Base-by-base conservation (phyloP, 345 rosid species). In the Arabis alpina region DNA sequence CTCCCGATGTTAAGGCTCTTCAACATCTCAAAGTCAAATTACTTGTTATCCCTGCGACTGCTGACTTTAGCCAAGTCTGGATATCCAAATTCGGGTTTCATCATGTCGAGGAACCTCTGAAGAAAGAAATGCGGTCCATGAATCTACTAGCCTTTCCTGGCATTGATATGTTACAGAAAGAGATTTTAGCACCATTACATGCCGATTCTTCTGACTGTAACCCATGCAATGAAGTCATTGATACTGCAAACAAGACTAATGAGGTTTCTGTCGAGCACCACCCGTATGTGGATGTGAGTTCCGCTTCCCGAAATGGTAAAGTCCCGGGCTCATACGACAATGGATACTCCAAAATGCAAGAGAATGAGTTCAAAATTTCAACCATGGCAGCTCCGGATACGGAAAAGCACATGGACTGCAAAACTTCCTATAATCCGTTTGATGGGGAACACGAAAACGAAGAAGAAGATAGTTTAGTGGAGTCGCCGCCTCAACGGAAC, bases 131-230 rank as follows among this genome's bases (percentile, higher is more conserved):
- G 71, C 85, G 85, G 58, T 84, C 83, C 65, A 74, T 83, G 87
- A 92, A 90, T 67, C 74, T 92, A 82, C 54, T 92, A 71, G 93
- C 85, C 8, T 92, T 92, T 79, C 98, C 95, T 3, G 90, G 93
- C 14, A 79, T 87, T 66, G 93, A 90, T 79, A 82, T 90, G 93
- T 74, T 92, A 80, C 86, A 84, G 77, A 90, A 92, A 62, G 70
- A 77, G 56, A 57, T 92, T 36, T 44, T 74, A 75, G 62, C 53
- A 79, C 73, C 74, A 66, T 82, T 79, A 49, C 81, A 76, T 53
- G 55, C 56, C 4, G 53, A 61, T 13, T 80, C 49, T 63, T 59
- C 73, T 68, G 36, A 55, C 30, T 66, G 52, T 39, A 25, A 65
- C 42, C 32, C 61, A 19, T 44, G 52, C 54, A 54, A 15, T 11